These are phyloP conservation scores for Clausena lansium DNA, from an alignment of 345 rosid genomes.

Conservation along the genomic window DNA sequence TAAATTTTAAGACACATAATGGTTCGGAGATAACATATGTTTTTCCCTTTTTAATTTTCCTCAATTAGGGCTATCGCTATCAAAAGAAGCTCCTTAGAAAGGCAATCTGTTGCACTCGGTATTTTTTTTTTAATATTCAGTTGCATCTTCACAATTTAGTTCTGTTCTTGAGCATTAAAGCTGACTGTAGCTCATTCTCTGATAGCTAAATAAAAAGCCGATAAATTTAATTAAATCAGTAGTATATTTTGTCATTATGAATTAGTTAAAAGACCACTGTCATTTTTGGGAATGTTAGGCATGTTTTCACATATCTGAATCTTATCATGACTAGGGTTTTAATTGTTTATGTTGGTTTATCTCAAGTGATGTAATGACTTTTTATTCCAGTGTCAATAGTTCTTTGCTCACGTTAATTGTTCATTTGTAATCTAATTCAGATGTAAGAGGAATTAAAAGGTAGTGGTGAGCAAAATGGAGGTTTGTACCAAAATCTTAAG, in stretches of 20 bases:
- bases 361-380: neutral
- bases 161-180: neutral
- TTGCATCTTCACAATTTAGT: neutral
- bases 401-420: conserved; percentile 4
- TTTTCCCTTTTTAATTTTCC: no score
- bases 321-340: neutral
- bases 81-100: conserved; percentile 54
- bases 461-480: conserved; percentile 30
- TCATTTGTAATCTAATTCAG: conserved; percentile 26
- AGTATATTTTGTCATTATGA: neutral
- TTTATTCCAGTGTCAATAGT: neutral
- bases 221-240: neutral
- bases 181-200: neutral
- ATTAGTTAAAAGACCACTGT: neutral
- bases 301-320: neutral
- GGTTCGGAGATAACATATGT: no score
- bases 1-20: no score
- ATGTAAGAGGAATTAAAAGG: conserved; percentile 36
- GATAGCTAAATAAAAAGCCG: neutral
- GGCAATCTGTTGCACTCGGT: conserved; percentile 35
- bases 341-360: neutral
- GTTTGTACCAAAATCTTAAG: conserved; percentile 28
- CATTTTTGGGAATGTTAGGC: neutral
- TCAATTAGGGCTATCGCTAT: no score
- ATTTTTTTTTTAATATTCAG: neutral